These are phyloP conservation scores for Mesostigma viride DNA, from an alignment of 139 green algal species.

Conservation along the genomic window DNA sequence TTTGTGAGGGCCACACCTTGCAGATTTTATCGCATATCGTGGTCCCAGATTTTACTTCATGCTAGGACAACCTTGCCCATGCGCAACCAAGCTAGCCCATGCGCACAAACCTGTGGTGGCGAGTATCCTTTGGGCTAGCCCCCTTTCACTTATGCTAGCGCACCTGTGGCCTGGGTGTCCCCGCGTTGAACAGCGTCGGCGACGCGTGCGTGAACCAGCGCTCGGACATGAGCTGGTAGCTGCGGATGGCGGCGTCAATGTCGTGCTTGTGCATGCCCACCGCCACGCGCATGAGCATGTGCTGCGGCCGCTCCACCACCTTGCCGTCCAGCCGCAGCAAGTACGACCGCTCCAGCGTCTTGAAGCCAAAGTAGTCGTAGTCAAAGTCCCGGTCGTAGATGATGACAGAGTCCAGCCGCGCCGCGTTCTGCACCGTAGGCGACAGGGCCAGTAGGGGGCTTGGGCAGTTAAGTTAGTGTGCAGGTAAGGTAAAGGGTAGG, in stretches of 20 bases:
- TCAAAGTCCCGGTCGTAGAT: slow-evolving; percentile 99
- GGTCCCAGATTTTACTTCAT: too few relatives aligned
- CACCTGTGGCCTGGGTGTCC: slow-evolving; percentile 54
- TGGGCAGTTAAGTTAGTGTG: too few relatives aligned
- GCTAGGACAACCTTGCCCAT: too few relatives aligned
- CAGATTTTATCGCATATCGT: too few relatives aligned
- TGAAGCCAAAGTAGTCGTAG: slow-evolving; percentile 99
- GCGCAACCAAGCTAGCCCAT: too few relatives aligned
- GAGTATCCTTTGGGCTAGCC: too few relatives aligned
- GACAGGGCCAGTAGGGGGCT: too few relatives aligned
- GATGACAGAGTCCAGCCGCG: slow-evolving; percentile 84
- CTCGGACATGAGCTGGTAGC: slow-evolving; percentile 42
- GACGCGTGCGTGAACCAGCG: slow-evolving; percentile 81
- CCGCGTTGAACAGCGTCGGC: slow-evolving; percentile 96
- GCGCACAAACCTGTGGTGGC: too few relatives aligned
- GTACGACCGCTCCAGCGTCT: slow-evolving; percentile 98
- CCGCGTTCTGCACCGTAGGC: slow-evolving; percentile 48
- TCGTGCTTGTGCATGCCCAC: slow-evolving; percentile 87
- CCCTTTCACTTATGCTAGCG: too few relatives aligned
- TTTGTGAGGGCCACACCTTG: too few relatives aligned
- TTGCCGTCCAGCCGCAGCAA: slow-evolving; percentile 64
- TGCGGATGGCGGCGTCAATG: slow-evolving; percentile 47
- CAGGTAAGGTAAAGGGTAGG: too few relatives aligned
- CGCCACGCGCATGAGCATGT: slow-evolving; percentile 99
- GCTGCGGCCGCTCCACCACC: slow-evolving; percentile 95